Evolutionary conservation across 1,139 yeast species (phyloP).

Genomic region (Saccharomyces hybrid): DNA sequence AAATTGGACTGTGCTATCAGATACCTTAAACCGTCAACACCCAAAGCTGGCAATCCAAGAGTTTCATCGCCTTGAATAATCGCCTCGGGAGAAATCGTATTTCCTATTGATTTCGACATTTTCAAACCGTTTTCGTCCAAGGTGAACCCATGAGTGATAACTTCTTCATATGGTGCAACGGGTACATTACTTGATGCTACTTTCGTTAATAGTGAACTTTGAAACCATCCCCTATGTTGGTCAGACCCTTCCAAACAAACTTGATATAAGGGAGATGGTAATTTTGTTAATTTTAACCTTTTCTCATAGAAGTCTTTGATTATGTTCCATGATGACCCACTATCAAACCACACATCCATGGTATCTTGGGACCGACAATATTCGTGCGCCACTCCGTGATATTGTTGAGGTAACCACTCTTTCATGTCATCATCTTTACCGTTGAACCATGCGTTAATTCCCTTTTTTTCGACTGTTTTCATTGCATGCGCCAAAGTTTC

Average conservation of each 20-base stretch:
- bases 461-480: conserved; percentile 30
- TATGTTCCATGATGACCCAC: conserved; percentile 88
- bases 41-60: conserved; percentile 58
- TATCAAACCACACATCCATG: conserved; percentile 98
- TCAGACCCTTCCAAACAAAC: conserved; percentile 90
- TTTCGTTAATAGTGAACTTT: conserved; percentile 78
- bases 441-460: conserved; percentile 77
- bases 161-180: conserved; percentile 61
- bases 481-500: conserved; percentile 30
- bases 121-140: conserved; percentile 78
- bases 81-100: conserved; percentile 60
- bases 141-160: conserved; percentile 90
- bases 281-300: conserved; percentile 18
- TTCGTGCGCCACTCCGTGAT: conserved; percentile 34
- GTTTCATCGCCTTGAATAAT: conserved; percentile 60
- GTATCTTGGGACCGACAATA: conserved; percentile 74
- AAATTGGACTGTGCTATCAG: conserved; percentile 90
- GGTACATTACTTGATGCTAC: conserved; percentile 39
- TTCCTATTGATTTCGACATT: conserved; percentile 92
- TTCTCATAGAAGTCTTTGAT: conserved; percentile 38
- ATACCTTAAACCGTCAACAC: conserved; percentile 83
- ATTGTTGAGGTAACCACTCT: conserved; percentile 65
- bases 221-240: conserved; percentile 99
- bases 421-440: conserved; percentile 42
- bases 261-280: conserved; percentile 48